Evolutionary conservation across 352 stramenopile species (phyloP), one percentile per base, ranked within the genome.

Genomic region (Elongisporangium prolatum): DNA sequence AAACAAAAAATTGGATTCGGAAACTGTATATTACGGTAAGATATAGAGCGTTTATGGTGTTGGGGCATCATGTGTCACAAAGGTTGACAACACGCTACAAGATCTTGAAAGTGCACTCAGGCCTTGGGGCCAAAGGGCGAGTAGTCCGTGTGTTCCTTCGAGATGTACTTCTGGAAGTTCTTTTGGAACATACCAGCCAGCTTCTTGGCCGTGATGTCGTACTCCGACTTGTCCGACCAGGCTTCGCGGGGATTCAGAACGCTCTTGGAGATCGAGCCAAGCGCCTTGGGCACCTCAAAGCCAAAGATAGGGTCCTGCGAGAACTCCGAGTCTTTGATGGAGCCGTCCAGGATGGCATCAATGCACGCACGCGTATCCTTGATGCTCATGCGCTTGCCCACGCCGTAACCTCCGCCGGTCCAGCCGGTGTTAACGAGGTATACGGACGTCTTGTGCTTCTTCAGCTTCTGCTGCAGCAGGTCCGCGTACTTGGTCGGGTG

Each of bases 391-490:
- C 97, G 92, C 67, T 98, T 85, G 67, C 97, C 97, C 20, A 98
- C 91, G 57, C 96, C 96, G 76, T 98, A 98, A 59, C 86, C 77
- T 52, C 97, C 97, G 52, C 96, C 96, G 37, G 90, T 96, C 97
- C 97, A 99, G 66, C 97, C 97, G 38, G 94, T 99, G 84, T 99
- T 99, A 50, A 99, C 91, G 18, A 99, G 73, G 82, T 94, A 99
- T 22, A 95, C 95, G 20, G 95, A 82, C 37, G 90, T 96, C 57
- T 90, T 89, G 80, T 99, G 93, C 64, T 89, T 90, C 62, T 98
- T 72, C 48, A 99, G 78, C 77, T 99, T 99, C 57, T 98, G 68
- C 73, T 97, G 84, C 48, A 99, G 77, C 59, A 99, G 69, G 49
- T 99, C 95, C 34, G 96, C 97, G 76, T 99, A 99, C 55, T 93